Base-by-base conservation (phyloP, 306 rosid genomes). In the Corylus avellana region DNA sequence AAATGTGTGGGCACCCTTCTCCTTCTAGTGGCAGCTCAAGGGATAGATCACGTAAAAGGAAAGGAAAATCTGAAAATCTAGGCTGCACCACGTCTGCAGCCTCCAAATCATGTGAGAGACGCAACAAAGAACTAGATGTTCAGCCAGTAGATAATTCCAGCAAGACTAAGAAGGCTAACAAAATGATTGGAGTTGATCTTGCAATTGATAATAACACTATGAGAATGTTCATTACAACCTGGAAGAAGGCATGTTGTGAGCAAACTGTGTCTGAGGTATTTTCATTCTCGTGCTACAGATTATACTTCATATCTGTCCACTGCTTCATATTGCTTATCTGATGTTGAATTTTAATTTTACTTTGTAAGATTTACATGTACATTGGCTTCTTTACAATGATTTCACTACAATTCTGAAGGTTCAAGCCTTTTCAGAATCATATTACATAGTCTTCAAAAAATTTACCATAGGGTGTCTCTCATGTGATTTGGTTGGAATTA, bases 191-290 rank as follows among this genome's bases (percentile, higher is more conserved):
- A 73, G 47, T 69, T 68, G 81, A 88, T 72, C 81, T 86, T 86
- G 73, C 86, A 49, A 84, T 92, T 17, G 0, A 83, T 70, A 17
- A 83, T 68, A 81, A 84, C 51, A 59, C 91, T 81, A 76, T 92
- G 89, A 86, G 80, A 82, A 85, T 80, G 85, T 94, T 92, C 74
- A 81, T 91, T 78, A 54, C 87, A 74, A 89, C 91, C 7, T 92
- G 97, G 98, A 91, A 92, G 91, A 92, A 88, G 67, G 84, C 88
- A 54, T 94, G 98, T 85, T 46, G 12, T n/a, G 86, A 85, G 70
- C 79, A 73, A 71, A 74, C 61, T 4, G 87, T 84, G 78, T 57
- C 77, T 7, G 86, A 90, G 97, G 98, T 94, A 85, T 89, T 39
- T 76, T 73, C 57, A 46, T 46, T 78, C 63, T 79, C 59, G 58